Percentiles rank a stretch among this genome's conserved stretches.
Evolutionary conservation across 225 moss, liverwort and hornwort genomes (phyloP).

Genomic region (Polytrichum formosum): DNA sequence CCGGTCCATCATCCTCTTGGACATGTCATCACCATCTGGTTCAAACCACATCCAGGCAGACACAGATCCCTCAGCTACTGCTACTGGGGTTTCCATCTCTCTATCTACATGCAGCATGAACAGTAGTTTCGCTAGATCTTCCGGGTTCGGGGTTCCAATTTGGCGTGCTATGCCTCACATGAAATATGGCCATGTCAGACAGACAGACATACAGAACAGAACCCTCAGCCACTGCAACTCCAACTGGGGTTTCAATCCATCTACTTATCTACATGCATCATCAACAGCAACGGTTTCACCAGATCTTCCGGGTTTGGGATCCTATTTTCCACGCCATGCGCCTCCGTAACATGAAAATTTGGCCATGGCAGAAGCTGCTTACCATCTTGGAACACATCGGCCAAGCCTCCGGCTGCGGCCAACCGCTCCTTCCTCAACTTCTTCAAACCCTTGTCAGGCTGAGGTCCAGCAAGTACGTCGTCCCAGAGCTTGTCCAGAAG

Average conservation of each 20-base stretch:
- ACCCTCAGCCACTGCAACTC: too few species aligned
- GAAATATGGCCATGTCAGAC: too few species aligned
- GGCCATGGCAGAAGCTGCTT: not conserved
- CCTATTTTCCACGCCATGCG: not conserved
- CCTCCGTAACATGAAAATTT: not conserved
- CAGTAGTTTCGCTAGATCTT: too few species aligned
- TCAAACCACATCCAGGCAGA: not conserved
- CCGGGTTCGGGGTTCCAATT: too few species aligned
- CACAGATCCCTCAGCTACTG: not conserved
- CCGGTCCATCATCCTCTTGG: constrained; percentile 54
- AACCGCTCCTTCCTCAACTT: constrained; percentile 55
- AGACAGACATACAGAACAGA: too few species aligned
- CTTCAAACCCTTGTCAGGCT: constrained; percentile 64
- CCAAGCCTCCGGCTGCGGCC: constrained; percentile 30
- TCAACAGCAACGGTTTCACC: too few species aligned
- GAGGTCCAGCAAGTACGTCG: constrained; percentile 65
- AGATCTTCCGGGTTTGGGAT: too few species aligned
- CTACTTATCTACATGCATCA: too few species aligned
- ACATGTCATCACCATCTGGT: constrained; percentile 39
- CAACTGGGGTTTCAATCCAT: too few species aligned
- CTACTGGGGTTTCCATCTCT: not conserved
- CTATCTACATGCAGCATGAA: too few species aligned
- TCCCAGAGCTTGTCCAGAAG: constrained; percentile 70
- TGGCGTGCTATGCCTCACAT: too few species aligned
- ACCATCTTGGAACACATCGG: constrained; percentile 55